Base-by-base conservation (phyloP, 768 basidiomycete species). In the Rhizopogon rudus region DNA sequence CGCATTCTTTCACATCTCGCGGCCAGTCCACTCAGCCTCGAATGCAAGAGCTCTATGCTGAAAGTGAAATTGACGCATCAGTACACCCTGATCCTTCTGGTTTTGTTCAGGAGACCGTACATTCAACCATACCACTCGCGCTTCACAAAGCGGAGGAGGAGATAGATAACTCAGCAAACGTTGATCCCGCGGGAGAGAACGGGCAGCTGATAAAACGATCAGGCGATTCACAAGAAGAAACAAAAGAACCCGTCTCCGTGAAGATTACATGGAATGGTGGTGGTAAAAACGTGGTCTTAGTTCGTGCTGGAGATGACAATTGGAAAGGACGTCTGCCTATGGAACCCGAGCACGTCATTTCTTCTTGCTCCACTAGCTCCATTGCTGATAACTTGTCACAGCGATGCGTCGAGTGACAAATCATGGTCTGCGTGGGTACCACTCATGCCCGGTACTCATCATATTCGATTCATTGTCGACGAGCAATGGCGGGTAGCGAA, bases 391-490 rank as follows among this genome's bases (percentile, higher is more conserved):
- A 52, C 48, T 10, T 25, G 5, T 25, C 14, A n/a, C 44, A 70
- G 68, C 41, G 57, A 69, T 41, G 63, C 73, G 3, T 65, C 69
- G 48, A 67, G 65, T 3, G 72, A 73, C 44, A 63, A 65, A 57
- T 67, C 67, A 5, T 78, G 72, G 66, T 69, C 65, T 39, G 63
- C 73, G 5, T 67, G 66, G 61, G 72, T 86, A 28, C 63, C 75
- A 5, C 81, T 98, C 0, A 82, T 84, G 9, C 93, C 93, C 0
- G 96, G 96, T 14, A 93, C 93, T 0, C 93, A 98, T 66, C 91
- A 94, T 60, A 80, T 98, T 67, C 91, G 94, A 55, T 98, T 97
- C 77, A 82, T 98, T 60, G 91, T 98, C 57, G 96, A 98, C 68
- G 91, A 88, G 45, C 81, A 84, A 44, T 93, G 88, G 85, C 82